phyloP scores from a whole-genome alignment of 2,329 filamentous ascomycete genomes.

The Bipolaris victoriae region DNA sequence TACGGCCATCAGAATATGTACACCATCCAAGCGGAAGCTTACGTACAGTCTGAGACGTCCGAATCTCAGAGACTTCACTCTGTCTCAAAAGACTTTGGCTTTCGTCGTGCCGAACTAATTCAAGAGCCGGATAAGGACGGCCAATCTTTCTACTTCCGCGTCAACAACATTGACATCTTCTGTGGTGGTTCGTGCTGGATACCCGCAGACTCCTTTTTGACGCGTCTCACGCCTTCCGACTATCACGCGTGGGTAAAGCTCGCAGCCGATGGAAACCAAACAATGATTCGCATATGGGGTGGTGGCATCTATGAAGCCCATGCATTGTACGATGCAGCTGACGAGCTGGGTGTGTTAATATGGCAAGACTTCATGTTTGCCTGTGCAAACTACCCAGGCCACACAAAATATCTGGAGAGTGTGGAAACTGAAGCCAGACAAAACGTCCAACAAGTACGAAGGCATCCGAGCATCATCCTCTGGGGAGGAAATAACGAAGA shows the following conservation, averaged over 20 bases:
- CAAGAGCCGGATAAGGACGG: constrained; percentile 62
- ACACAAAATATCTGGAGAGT: constrained; percentile 62
- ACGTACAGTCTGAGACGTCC: not conserved
- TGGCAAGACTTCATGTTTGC: constrained; percentile 90
- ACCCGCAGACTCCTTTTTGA: constrained; percentile 78
- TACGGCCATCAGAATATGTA: constrained; percentile 79
- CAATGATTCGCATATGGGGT: constrained; percentile 83
- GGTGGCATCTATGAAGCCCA: constrained; percentile 80
- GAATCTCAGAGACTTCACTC: constrained; percentile 2
- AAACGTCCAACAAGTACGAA: constrained; percentile 74
- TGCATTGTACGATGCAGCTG: constrained; percentile 75
- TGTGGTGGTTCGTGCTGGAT: constrained; percentile 88
- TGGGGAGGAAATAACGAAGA: constrained; percentile 96
- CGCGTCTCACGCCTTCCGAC: constrained; percentile 67
- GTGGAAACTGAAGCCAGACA: constrained; percentile 59
- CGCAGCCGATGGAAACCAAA: constrained; percentile 76
- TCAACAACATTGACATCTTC: constrained; percentile 78
- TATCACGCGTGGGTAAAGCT: constrained; percentile 79
- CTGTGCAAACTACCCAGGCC: constrained; percentile 66
- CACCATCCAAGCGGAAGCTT: constrained; percentile 51
- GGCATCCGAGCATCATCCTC: constrained; percentile 85
- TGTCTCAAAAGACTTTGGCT: constrained; percentile 51
- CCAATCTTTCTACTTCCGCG: constrained; percentile 76
- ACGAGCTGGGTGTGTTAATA: constrained; percentile 76
- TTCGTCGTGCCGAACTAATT: constrained; percentile 63